Evolutionary conservation across 1,284 basidiomycete species (phyloP).

Genomic region (Cryptococcus sp.): DNA sequence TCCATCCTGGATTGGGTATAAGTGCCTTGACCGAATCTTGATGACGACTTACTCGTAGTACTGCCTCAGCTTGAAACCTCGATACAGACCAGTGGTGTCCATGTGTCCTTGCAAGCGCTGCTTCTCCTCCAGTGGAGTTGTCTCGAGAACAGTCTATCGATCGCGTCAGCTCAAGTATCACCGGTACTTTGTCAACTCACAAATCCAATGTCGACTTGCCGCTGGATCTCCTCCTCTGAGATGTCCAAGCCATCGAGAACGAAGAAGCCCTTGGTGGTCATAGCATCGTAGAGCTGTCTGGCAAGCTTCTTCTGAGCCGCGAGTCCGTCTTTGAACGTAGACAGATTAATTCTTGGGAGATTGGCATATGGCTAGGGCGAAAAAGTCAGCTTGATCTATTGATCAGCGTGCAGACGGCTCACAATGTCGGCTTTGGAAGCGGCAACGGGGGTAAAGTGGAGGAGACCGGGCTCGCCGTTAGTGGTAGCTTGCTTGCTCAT

Average conservation of each 20-base stretch:
- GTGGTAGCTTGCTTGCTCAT: no score
- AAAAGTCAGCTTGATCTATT: not conserved
- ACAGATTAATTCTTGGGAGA: conserved; percentile 22
- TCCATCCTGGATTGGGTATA: conserved; percentile 16
- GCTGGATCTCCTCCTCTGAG: conserved; percentile 18
- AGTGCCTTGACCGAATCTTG: not conserved
- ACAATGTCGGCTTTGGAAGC: not conserved
- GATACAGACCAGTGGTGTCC: conserved; percentile 20
- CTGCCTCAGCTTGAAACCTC: conserved; percentile 26
- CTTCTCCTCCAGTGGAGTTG: conserved; percentile 27
- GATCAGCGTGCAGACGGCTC: not conserved
- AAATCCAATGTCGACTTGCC: conserved; percentile 31
- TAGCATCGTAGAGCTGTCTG: conserved; percentile 17
- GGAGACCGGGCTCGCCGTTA: not conserved
- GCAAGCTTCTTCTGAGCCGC: conserved; percentile 17
- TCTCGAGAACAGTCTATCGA: conserved; percentile 24
- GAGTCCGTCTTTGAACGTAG: conserved; percentile 15
- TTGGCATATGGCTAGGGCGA: conserved; percentile 24
- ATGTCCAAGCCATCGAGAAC: conserved; percentile 17
- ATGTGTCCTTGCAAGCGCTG: conserved; percentile 13
- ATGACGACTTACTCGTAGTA: conserved; percentile 27
- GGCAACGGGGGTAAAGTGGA: not conserved
- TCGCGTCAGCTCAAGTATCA: not conserved
- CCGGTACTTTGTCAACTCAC: conserved; percentile 12
- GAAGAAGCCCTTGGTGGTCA: conserved; percentile 29